These are phyloP conservation scores for Aspergillus sp. DNA, from an alignment of 2,329 filamentous ascomycete genomes.

Conservation along the genomic window DNA sequence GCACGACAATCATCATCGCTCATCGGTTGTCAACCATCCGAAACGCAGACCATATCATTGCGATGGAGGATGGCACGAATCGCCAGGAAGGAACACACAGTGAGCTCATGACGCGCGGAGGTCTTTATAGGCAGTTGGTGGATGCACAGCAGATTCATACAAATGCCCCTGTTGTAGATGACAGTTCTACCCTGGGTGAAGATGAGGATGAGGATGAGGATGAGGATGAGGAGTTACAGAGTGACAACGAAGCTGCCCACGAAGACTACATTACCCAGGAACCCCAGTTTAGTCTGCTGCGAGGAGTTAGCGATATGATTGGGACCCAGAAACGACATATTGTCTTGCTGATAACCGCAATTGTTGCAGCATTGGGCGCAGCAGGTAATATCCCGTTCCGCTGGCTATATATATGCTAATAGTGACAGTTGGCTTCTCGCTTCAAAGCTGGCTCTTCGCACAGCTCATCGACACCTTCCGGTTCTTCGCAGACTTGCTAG, in stretches of 20 bases:
- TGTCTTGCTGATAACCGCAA: too few relatives aligned
- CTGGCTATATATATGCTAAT: too few relatives aligned
- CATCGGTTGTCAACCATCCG: constrained; percentile 94
- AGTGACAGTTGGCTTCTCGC: constrained; percentile 23
- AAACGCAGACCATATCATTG: constrained; percentile 92
- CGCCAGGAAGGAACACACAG: constrained; percentile 90
- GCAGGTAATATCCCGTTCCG: neutral
- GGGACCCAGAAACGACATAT: too few relatives aligned
- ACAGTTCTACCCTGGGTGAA: neutral
- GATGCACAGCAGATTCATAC: constrained; percentile 77
- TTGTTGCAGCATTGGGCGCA: neutral
- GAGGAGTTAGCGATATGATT: too few relatives aligned
- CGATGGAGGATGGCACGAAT: constrained; percentile 79
- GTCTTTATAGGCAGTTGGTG: constrained; percentile 46
- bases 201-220: too few relatives aligned
- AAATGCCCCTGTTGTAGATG: neutral
- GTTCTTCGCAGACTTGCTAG: constrained; percentile 37
- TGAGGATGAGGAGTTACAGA: too few relatives aligned
- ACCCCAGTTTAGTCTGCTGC: too few relatives aligned
- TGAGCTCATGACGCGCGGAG: constrained; percentile 58
- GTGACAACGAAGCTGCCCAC: too few relatives aligned
- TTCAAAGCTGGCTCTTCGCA: constrained; percentile 48
- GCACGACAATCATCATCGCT: constrained; percentile 94
- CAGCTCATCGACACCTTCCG: constrained; percentile 50
- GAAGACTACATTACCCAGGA: too few relatives aligned